Evolutionary conservation across 257 asterid species (phyloP), one percentile per base, ranked within the genome.

Genomic region (Salvia hispanica): DNA sequence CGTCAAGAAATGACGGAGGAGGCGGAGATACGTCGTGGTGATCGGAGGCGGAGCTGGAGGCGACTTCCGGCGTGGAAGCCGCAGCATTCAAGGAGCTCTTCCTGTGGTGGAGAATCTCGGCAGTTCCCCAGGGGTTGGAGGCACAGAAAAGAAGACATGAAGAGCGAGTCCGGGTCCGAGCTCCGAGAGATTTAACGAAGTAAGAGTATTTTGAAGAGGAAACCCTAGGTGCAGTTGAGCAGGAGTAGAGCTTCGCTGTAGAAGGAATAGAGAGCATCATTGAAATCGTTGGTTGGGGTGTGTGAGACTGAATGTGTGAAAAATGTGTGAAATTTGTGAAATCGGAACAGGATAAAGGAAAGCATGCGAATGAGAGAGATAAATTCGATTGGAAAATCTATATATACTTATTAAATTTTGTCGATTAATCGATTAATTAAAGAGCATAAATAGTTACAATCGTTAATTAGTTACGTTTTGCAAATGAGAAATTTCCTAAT

Each of bases 1-100:
- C 85, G 63, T 84, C 89, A 36, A 84, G 76, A 77, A 88, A 86
- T 62, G 87, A 79, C 53, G 72, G 85, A 42, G 72, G 85, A 36
- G 81, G 79, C 18, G 77, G 72, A 61, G 86, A 66, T 44, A 83
- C 74, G 55, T 85, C 84, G 11, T 46, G 69, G 58, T 68, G 60
- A 62, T 80, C 83, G n/a, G 79, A 76, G 59, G 78, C 72, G 47
- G 92, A 78, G 82, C 67, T 66, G 66, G 81, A 74, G 63, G 76
- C 64, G 6, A 73, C 79, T 16, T 77, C 68, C 51, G 77, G 81
- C 6, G 84, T 66, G 0, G 81, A 69, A 21, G 82, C 82, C 5
- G 72, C 84, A 2, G 76, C 65, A 69, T 63, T 65, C 73, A 54
- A 75, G 74, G 57, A 62, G 82, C 75, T 73, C 70, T 46, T 78